Conservation (phyloP, 345 rosid species). For the Ceriops decandra region DNA sequence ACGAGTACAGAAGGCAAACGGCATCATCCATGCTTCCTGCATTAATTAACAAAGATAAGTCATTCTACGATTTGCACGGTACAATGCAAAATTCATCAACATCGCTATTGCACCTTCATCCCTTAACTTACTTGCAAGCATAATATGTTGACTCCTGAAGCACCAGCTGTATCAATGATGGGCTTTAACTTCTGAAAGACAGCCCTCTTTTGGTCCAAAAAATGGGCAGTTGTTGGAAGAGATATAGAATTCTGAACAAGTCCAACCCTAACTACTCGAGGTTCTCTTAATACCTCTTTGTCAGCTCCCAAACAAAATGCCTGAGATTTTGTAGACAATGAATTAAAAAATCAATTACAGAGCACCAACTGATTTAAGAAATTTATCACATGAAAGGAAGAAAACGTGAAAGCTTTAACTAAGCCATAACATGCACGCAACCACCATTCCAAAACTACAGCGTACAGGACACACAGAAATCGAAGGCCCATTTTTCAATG, state of each 20-base stretch:
- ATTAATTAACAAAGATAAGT: background rate
- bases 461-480: background rate
- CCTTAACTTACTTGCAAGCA: conserved; percentile 62
- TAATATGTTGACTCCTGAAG: conserved; percentile 82
- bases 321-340: conserved; percentile 33
- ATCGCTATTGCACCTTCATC: background rate
- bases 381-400: background rate
- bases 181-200: conserved; percentile 67
- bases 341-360: conserved; percentile 2
- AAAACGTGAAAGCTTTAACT: background rate
- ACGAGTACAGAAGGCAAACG: conserved; percentile 93
- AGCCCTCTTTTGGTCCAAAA: conserved; percentile 61
- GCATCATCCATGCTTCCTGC: conserved; percentile 98
- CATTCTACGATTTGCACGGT: background rate
- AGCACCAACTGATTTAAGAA: background rate
- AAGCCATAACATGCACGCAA: background rate
- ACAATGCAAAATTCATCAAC: background rate
- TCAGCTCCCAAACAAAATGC: conserved; percentile 69
- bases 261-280: conserved; percentile 80
- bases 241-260: conserved; percentile 81
- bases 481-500: background rate
- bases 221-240: conserved; percentile 74
- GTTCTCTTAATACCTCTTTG: conserved; percentile 63
- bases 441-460: too few species aligned
- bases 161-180: conserved; percentile 78